Base-by-base conservation (phyloP, 192 early-diverging fungal genomes). In the Entomortierella parvispora region DNA sequence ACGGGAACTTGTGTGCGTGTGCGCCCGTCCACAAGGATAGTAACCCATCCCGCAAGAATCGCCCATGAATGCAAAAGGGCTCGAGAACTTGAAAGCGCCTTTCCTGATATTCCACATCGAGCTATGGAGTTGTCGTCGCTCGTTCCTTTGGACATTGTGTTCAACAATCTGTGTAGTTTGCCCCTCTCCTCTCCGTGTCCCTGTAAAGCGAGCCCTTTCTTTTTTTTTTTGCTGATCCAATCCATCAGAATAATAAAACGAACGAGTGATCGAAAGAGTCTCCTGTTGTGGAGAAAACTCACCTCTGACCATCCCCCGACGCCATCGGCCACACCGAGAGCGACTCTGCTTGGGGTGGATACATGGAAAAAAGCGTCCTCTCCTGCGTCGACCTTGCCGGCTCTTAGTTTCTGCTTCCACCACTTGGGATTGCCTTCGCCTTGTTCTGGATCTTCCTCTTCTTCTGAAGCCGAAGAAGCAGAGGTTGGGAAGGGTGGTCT, bases 301-400 rank as follows among this genome's bases (percentile, higher is more conserved):
- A 88, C 87, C 65, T 85, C 81, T 54, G 83, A 58, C 87, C 87
- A 88, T 45, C 87, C 87, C 46, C 87, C 87, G 28, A 88, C 87
- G 45, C 87, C 87, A 56, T 88, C 87, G 0, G 87, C 87, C 23
- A 88, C 87, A 51, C 87, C 87, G n/a, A 88, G 43, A 17, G 85
- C 85, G 8, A 88, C 64, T 29, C 87, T 80, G 8, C 75, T 72
- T 6, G 80, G 79, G 1, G 87, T 88, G 12, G 62, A 72, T 8
- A 83, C 84, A 56, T 88, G 80, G 31, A 86, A 88, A 50, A 88
- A 88, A 10, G 87, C 87, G 62, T 88, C 87, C 49, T 88, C 87
- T 7, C 87, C 87, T 25, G 87, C 87, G 71, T 88, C 85, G 4
- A 88, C 86, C 29, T 88, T 88, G 7, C 86, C 86, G 3, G 71